Evolutionary conservation across 1,139 yeast genomes (phyloP).

Genomic region (Nematodospora anomalae): DNA sequence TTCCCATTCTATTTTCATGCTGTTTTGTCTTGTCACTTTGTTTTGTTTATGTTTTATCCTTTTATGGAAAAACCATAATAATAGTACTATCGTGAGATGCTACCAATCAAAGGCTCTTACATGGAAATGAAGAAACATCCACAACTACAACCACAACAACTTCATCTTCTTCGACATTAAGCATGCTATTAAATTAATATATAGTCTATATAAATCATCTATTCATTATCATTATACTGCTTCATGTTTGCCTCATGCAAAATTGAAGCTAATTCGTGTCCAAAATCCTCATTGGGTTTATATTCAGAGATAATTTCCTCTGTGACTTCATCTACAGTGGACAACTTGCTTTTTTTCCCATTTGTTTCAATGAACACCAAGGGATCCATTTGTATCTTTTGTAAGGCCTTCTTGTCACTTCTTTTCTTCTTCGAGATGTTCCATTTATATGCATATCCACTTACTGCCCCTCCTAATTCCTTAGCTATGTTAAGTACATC

Average conservation of each 20-base stretch:
- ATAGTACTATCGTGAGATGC: no score
- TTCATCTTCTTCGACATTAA: no score
- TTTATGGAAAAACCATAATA: no score
- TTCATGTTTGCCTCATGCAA: conserved; percentile 11
- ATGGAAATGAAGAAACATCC: no score
- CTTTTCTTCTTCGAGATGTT: conserved; percentile 24
- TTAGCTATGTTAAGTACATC: conserved; percentile 37
- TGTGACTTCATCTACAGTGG: conserved; percentile 15
- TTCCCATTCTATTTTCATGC: no score
- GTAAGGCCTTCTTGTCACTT: conserved; percentile 21
- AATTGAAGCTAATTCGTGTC: conserved; percentile 22
- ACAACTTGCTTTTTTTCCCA: not conserved
- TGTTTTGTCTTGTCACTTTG: not conserved
- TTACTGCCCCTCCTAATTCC: conserved; percentile 36
- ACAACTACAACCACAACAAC: no score
- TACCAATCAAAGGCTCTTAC: no score
- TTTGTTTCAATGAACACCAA: conserved; percentile 2
- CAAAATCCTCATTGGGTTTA: conserved; percentile 13
- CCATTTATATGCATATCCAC: conserved; percentile 35
- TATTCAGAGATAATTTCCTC: conserved; percentile 21
- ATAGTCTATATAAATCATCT: not conserved
- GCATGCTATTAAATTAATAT: no score
- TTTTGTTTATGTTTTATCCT: conserved; percentile 3
- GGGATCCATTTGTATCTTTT: conserved; percentile 24
- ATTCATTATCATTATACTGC: not conserved